phyloP scores from a whole-genome alignment of 2,329 filamentous ascomycete species.

The Claviceps paspali region DNA sequence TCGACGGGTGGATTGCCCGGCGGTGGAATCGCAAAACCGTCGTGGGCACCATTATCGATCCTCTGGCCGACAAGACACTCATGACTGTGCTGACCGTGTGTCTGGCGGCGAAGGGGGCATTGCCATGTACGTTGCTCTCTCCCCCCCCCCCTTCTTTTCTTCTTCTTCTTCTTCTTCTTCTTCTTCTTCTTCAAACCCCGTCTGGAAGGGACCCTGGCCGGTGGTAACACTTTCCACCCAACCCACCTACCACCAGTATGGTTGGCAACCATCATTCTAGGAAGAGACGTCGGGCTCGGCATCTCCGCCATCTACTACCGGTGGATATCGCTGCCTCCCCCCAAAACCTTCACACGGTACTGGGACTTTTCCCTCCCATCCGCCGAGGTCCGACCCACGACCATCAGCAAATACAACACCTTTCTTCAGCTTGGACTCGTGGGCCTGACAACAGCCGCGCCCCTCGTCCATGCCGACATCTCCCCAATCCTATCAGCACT shows the following conservation, averaged over 20 bases:
- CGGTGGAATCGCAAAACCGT: constrained; percentile 82
- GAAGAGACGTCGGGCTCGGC: constrained; percentile 69
- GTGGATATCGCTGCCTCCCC: constrained; percentile 83
- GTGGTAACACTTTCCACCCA: too few relatives aligned
- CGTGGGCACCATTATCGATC: constrained; percentile 85
- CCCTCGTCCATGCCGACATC: constrained; percentile 50
- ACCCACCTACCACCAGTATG: constrained; percentile 61
- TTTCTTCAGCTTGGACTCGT: constrained; percentile 80
- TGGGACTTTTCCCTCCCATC: constrained; percentile 94
- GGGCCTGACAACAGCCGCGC: constrained; percentile 67
- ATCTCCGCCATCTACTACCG: constrained; percentile 88
- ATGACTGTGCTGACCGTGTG: constrained; percentile 89
- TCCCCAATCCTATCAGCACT: constrained; percentile 38
- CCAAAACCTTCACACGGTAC: constrained; percentile 83
- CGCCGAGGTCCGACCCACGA: constrained; percentile 70
- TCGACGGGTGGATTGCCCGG: constrained; percentile 89
- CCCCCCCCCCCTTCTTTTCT: too few relatives aligned
- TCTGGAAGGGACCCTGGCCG: too few relatives aligned
- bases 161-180: too few relatives aligned
- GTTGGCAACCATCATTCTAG: constrained; percentile 79
- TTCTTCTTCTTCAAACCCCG: too few relatives aligned
- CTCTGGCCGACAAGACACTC: constrained; percentile 89
- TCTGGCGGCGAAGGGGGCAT: constrained; percentile 63
- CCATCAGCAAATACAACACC: constrained; percentile 84
- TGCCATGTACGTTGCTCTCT: constrained; percentile 47